Base-by-base conservation (phyloP, 2,329 filamentous ascomycete genomes). In the Fusarium zealandicum region DNA sequence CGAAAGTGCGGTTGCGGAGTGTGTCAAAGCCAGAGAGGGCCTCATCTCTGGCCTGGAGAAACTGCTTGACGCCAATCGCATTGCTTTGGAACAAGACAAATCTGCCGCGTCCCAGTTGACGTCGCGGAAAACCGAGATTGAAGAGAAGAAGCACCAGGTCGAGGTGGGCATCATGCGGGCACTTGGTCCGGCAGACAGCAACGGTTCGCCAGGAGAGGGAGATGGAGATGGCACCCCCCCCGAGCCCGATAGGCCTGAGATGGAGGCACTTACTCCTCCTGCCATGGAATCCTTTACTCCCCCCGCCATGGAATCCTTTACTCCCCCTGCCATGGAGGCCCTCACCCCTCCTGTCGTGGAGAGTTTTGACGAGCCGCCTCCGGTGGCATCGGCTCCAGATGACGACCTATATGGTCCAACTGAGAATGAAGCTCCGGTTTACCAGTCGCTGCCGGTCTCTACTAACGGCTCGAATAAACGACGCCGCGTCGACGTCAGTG, bases 121-220 rank as follows among this genome's bases (percentile, higher is more conserved):
- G 4, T 79, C 78, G n/a, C 86, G 88, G 50, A 91, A 89, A 64
- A 75, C 78, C 3, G 85, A 87, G 50, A 90, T 92, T 13, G 93
- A 97, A 65, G 78, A 81, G 14, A 93, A 91, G 75, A 96, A 96
- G 73, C 86, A 88, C 45, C 89, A 95, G 40, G 92, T 99, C 7
- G 95, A 99, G 73, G 86, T 93, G 62, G 88, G 86, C 41, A 98
- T 99, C 64, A 92, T 99, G 83, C 86, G 89, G 44, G 91, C 90
- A 8, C 82, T 96, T 17, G 85, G 86, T 12, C 82, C 84, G 1
- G 82, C 86, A 8, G 80, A 83, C 51, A 76, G 78, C 16, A 75
- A 78, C 39, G 73, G 74, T 8, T 78, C 84, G 9, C 75, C 79
- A 4, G 77, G 79, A 3, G 76, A 78, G 8, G 73, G 78, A 41